Base-by-base conservation (phyloP, 192 early-diverging fungal genomes). In the Coemansia aciculifera region DNA sequence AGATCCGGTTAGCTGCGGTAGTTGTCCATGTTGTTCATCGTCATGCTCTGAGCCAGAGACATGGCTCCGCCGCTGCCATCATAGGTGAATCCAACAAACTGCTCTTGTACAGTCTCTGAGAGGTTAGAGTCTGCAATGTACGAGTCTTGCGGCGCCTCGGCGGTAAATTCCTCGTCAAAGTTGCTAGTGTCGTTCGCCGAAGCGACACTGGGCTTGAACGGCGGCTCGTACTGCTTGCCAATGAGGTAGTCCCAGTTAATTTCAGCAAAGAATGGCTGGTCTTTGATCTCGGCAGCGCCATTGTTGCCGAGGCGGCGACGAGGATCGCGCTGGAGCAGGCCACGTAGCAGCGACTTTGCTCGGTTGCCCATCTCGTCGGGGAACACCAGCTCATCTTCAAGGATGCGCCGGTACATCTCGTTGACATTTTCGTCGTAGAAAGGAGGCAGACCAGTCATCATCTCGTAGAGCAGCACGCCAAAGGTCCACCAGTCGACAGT, bases 401-500 rank as follows among this genome's bases (percentile, higher is more conserved):
- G 85, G 69, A 97, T 97, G 78, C 94, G 94, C 54, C 90, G 83
- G 81, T 97, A 96, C 93, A 96, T 96, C 68, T 94, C 94, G 68
- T 96, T 94, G 52, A 90, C 90, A 68, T 96, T 94, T 67, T 95
- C 95, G 72, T 95, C 95, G 69, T 95, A 96, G 73, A 95, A 97
- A 3, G 95, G 95, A 40, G 95, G 94, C 40, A 91, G 83, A 27
- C 93, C 93, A 11, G 91, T 90, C 79, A 94, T 84, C 92, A 93
- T 93, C 73, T 94, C 92, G 74, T 90, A 98, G 5, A 98, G 78
- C 49, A 97, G 81, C 24, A 95, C 90, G 37, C 97, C 97, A 59
- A 98, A 84, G 5, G 95, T 90, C 95, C 94, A 98, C 97, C 97
- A 99, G 85, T 99, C 97, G 1, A 98, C 95, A 8, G 92, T 90